Base-by-base conservation (phyloP, 2,329 filamentous ascomycete genomes). In the Hymenotorrendiella dingleyae region DNA sequence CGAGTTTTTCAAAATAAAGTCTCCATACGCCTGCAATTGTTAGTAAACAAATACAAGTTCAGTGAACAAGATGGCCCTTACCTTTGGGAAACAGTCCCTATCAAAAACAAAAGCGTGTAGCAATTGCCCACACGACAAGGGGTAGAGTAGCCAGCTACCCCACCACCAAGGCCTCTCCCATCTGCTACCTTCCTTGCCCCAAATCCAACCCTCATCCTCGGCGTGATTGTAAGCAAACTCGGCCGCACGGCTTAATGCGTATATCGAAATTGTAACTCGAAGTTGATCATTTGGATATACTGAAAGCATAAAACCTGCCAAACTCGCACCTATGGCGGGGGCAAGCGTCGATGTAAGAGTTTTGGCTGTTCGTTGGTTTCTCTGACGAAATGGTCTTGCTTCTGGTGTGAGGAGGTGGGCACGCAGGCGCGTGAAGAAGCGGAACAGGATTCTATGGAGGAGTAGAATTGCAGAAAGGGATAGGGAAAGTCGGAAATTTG, bases 141-240 rank as follows among this genome's bases (percentile, higher is more conserved):
- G 86, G 69, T 88, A 86, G 54, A 90, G 62, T 69, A 90, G 69
- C 85, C 86, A 91, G 61, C 84, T 88, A 17, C 86, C 86, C 67
- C 85, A 86, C 86, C 86, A 91, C 78, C 79, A 84, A 0, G 90
- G 89, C 37, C 76, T 66, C 53, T 82, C 76, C 53, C 80, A 74
- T 56, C 75, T 76, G 46, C 65, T 60, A 11, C 66, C 57, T 6
- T 69, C 73, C 52, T 70, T 72, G 2, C 77, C 78, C 79, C 79
- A 83, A 37, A 83, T 69, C 55, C 74, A 79, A 6, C 82, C 82
- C 30, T 84, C 80, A 33, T 83, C 80, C 59, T 95, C 86, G 4
- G 87, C 73, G 16, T 82, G 72, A 62, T 95, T 95, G 73, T 90
- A 97, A 4, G 78, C 73, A 54, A 91, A 93, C 61, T 98, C 91